A percentile compares a stretch with the other conserved stretches of the same genome.
phyloP scores from a whole-genome alignment of 116 monocot genomes.

The Trichopus zeylanicus region DNA sequence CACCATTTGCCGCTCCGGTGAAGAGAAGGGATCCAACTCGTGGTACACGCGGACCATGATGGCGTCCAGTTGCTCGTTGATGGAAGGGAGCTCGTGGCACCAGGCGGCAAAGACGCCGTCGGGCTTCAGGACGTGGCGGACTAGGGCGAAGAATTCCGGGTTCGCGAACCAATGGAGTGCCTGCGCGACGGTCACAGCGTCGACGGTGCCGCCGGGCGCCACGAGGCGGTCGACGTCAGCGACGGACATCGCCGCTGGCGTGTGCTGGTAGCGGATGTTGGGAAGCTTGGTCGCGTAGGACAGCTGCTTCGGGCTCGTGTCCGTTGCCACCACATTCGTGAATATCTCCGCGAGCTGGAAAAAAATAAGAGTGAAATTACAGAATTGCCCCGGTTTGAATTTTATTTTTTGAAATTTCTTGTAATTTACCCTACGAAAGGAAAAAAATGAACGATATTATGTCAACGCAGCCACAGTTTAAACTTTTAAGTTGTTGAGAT shows the following conservation, averaged over 20 bases:
- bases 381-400: no score
- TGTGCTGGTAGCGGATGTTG: conserved; percentile 58
- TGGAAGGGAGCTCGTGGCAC: conserved; percentile 45
- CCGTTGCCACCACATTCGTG: conserved; percentile 59
- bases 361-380: neutral
- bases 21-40: conserved; percentile 42
- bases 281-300: conserved; percentile 34
- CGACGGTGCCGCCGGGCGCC: conserved; percentile 36
- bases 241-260: conserved; percentile 22
- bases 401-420: no score
- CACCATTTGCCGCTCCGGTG: conserved; percentile 28
- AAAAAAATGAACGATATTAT: neutral
- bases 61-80: conserved; percentile 34
- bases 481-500: no score
- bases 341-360: conserved; percentile 52
- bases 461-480: no score
- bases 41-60: conserved; percentile 21
- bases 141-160: conserved; percentile 45
- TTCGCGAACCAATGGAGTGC: conserved; percentile 87
- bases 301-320: conserved; percentile 58
- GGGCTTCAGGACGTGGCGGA: conserved; percentile 29
- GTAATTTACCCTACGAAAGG: neutral
- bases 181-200: conserved; percentile 68
- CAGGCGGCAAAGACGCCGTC: conserved; percentile 68
- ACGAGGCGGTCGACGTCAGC: conserved; percentile 26